A percentile compares a stretch with the other conserved stretches of the same genome.
Evolutionary conservation across 352 stramenopile species (phyloP).

Genomic region (Pythium rishiriense): DNA sequence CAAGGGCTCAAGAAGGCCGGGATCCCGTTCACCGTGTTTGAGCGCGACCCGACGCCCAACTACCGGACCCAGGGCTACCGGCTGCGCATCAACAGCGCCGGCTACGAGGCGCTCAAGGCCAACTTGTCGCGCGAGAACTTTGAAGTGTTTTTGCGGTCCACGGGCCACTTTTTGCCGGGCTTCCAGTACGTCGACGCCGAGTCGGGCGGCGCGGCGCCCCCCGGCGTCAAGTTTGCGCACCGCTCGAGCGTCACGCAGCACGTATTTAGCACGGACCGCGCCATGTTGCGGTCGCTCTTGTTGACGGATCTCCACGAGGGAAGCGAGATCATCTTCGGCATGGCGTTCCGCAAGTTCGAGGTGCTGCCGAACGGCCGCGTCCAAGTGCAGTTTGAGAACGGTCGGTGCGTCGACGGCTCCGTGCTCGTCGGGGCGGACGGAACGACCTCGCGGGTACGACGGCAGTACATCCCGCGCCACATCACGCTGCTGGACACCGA

Average conservation of each 20-base stretch:
- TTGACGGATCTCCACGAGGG: constrained; percentile 52
- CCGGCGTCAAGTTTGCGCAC: constrained; percentile 12
- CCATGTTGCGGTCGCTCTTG: constrained; percentile 33
- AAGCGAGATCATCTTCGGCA: constrained; percentile 51
- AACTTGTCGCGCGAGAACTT: constrained; percentile 48
- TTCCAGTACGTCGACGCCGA: constrained; percentile 54
- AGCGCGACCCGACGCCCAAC: constrained; percentile 61
- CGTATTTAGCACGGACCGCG: constrained; percentile 30
- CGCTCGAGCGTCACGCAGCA: constrained; percentile 14
- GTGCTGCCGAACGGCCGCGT: constrained; percentile 47
- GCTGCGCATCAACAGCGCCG: constrained; percentile 56
- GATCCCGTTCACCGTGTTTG: constrained; percentile 70
- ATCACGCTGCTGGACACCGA: constrained; percentile 63
- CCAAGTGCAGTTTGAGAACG: constrained; percentile 59
- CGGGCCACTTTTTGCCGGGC: constrained; percentile 49
- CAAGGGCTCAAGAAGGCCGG: constrained; percentile 58
- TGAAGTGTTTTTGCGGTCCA: constrained; percentile 57
- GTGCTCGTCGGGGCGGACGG: constrained; percentile 59
- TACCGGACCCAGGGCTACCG: constrained; percentile 64
- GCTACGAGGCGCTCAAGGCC: constrained; percentile 58
- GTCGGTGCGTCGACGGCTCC: constrained; percentile 41
- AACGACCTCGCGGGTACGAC: constrained; percentile 55
- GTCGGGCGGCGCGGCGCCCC: constrained; percentile 17
- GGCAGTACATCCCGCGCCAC: constrained; percentile 51
- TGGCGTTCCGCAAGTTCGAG: constrained; percentile 55